Evolutionary conservation across 768 basidiomycete genomes (phyloP).

Genomic region (Leccinum sublutescens): DNA sequence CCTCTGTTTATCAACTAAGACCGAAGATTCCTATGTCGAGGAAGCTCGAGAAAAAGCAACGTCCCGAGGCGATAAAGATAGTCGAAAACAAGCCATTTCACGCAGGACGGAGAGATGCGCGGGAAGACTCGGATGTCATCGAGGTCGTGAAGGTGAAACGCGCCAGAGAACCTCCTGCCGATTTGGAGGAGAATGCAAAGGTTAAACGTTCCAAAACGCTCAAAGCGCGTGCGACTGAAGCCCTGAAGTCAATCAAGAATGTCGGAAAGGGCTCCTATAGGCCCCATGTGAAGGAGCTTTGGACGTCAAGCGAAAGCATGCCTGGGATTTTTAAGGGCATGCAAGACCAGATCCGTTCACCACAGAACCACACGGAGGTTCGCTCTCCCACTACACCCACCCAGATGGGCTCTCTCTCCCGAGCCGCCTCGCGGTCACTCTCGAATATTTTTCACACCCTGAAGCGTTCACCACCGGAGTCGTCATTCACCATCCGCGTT

Average conservation of each 20-base stretch:
- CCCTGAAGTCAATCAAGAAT: conserved; percentile 46
- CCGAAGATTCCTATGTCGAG: conserved; percentile 8
- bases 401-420: conserved; percentile 29
- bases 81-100: conserved; percentile 20
- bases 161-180: conserved; percentile 20
- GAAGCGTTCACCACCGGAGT: conserved; percentile 31
- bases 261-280: conserved; percentile 36
- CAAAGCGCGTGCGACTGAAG: conserved; percentile 46
- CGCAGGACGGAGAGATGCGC: conserved; percentile 33
- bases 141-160: conserved; percentile 62
- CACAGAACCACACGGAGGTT: conserved; percentile 14
- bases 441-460: conserved; percentile 25
- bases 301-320: conserved; percentile 29
- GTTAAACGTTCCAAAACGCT: conserved; percentile 41
- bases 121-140: conserved; percentile 51
- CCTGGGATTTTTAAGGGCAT: conserved; percentile 27
- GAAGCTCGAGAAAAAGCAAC: conserved; percentile 33
- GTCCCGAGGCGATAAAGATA: conserved; percentile 27
- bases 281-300: conserved; percentile 41
- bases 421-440: conserved; percentile 32
- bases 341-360: conserved; percentile 22
- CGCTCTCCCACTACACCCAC: conserved; percentile 13
- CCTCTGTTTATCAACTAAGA: conserved; percentile 8
- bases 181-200: conserved; percentile 25
- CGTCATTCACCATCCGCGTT: conserved; percentile 23